These are phyloP conservation scores for Komagataella pseudopastoris DNA, from an alignment of 805 yeast species.

Conservation along the genomic window DNA sequence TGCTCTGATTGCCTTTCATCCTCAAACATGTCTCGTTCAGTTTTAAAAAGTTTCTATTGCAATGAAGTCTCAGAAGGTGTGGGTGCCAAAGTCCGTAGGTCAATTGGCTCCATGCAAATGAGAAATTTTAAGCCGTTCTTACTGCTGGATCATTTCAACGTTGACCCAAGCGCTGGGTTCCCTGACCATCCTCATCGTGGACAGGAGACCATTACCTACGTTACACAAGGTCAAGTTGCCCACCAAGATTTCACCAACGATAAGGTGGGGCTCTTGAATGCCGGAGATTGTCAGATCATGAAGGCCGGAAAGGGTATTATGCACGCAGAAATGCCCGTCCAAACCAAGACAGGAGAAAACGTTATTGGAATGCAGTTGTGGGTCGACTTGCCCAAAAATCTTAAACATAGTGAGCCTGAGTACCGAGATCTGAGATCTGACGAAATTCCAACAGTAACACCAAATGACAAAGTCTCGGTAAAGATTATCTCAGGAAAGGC, in stretches of 20 bases:
- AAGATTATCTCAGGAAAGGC: constrained; percentile 69
- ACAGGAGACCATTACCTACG: constrained; percentile 65
- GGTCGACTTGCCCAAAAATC: constrained; percentile 65
- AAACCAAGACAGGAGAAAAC: constrained; percentile 30
- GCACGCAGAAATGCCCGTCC: constrained; percentile 78
- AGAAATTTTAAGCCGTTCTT: constrained; percentile 74
- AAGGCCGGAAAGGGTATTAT: constrained; percentile 84
- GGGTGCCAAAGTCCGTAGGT: constrained; percentile 77
- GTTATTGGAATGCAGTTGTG: constrained; percentile 69
- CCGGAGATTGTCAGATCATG: constrained; percentile 89
- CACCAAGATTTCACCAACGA: constrained; percentile 84
- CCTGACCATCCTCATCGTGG: constrained; percentile 82
- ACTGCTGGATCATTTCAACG: constrained; percentile 68
- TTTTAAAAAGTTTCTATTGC: constrained; percentile 37
- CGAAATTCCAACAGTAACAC: constrained; percentile 60
- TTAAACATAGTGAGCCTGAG: constrained; percentile 55
- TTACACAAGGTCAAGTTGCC: constrained; percentile 53
- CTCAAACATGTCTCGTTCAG: neutral
- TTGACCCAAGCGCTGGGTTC: constrained; percentile 55
- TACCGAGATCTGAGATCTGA: constrained; percentile 61
- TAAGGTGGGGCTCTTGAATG: constrained; percentile 49
- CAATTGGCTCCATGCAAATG: constrained; percentile 56
- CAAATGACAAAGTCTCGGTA: constrained; percentile 49
- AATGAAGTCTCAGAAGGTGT: constrained; percentile 72
- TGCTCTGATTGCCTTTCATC: neutral